Evolutionary conservation across 2,329 filamentous ascomycete species (phyloP).

Genomic region (Coleophoma crateriformis): DNA sequence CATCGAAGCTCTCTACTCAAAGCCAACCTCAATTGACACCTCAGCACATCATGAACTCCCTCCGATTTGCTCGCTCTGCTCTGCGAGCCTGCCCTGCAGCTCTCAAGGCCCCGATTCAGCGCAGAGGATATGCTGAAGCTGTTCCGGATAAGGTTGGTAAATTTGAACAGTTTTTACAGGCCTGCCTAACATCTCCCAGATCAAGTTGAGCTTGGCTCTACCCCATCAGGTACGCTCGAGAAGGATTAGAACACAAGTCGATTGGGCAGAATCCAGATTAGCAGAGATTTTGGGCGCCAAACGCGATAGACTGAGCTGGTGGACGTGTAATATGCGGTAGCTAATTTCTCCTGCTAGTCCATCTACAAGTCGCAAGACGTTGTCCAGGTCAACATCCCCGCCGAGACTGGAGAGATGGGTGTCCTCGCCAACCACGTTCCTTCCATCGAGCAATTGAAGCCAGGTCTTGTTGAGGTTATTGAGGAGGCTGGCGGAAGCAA

Average conservation of each 20-base stretch:
- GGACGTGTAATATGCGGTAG: neutral
- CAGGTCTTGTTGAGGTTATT: constrained; percentile 88
- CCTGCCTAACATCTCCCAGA: constrained; percentile 41
- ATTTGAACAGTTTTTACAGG: constrained; percentile 15
- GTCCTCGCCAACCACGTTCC: constrained; percentile 98
- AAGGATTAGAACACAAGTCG: neutral
- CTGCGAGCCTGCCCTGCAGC: constrained; percentile 76
- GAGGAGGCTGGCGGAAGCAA: constrained; percentile 88
- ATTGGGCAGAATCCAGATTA: too few relatives aligned
- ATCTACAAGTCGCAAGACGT: constrained; percentile 64
- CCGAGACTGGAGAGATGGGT: constrained; percentile 98
- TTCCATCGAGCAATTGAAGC: constrained; percentile 98
- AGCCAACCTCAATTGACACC: constrained; percentile 33
- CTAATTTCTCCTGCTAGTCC: constrained; percentile 44
- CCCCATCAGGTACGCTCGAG: constrained; percentile 84
- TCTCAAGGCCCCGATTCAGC: constrained; percentile 71
- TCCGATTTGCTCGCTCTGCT: constrained; percentile 87
- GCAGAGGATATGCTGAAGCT: constrained; percentile 87
- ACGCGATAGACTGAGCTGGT: too few relatives aligned
- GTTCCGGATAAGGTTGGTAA: constrained; percentile 70
- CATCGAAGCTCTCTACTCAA: constrained; percentile 13
- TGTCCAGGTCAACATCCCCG: constrained; percentile 97
- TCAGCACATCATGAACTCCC: constrained; percentile 75
- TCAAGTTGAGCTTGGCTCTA: constrained; percentile 96
- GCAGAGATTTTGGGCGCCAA: too few relatives aligned